Evolutionary conservation across 2,329 filamentous ascomycete genomes (phyloP).

Genomic region (Arthrobotrys megalospora): DNA sequence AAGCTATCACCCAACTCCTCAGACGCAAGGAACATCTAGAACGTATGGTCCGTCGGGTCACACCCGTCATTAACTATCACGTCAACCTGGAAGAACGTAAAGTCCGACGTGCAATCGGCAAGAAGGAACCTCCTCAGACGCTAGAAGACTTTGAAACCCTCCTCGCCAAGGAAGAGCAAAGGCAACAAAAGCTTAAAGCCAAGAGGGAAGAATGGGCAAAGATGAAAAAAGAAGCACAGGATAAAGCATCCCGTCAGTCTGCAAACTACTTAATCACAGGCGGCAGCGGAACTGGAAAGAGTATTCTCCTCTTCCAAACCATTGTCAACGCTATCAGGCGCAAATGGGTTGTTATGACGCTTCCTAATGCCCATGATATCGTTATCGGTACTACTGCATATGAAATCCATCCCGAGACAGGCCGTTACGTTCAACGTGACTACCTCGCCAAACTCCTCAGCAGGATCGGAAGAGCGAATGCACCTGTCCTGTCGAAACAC

Average conservation of each 20-base stretch:
- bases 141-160: conserved; percentile 39
- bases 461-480: conserved; percentile 81
- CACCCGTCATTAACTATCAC: conserved; percentile 40
- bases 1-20: conserved; percentile 30
- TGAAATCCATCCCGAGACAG: conserved; percentile 73
- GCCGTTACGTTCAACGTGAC: conserved; percentile 82
- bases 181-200: conserved; percentile 12
- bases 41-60: conserved; percentile 18
- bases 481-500: conserved; percentile 68
- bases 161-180: conserved; percentile 7
- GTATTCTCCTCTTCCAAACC: conserved; percentile 85
- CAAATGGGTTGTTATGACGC: conserved; percentile 88
- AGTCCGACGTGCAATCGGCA: conserved; percentile 17
- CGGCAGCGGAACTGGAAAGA: conserved; percentile 80
- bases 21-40: conserved; percentile 29
- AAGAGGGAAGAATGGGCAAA: conserved; percentile 26
- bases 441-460: conserved; percentile 83
- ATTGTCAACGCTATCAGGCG: conserved; percentile 85
- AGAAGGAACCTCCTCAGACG: conserved; percentile 24
- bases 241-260: conserved; percentile 31
- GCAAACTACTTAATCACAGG: conserved; percentile 48
- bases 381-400: conserved; percentile 87
- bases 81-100: conserved; percentile 38
- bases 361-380: conserved; percentile 90
- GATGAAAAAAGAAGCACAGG: conserved; percentile 34